Conservation (phyloP, 2,329 filamentous ascomycete species). For the Stromatinia cepivora region DNA sequence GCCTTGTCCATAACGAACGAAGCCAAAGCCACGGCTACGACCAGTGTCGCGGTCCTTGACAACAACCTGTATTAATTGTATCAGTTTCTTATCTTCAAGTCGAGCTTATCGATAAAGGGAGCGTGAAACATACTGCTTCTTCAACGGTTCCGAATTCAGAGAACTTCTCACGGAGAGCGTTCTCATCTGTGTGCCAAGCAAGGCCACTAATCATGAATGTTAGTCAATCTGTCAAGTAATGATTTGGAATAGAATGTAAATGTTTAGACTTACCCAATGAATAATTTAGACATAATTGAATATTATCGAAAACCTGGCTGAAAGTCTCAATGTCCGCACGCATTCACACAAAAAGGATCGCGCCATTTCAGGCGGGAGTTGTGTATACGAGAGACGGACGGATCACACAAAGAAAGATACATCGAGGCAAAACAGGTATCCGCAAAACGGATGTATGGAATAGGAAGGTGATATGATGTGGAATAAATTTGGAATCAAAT, state of each 20-base stretch:
- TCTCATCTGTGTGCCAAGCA: slow-evolving; percentile 96
- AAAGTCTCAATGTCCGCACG: slow-evolving; percentile 45
- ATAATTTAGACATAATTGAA: slow-evolving; percentile 82
- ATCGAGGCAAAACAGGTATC: slow-evolving; percentile 42
- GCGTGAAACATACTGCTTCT: slow-evolving; percentile 76
- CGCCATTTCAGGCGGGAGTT: slow-evolving; percentile 39
- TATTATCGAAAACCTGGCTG: slow-evolving; percentile 39
- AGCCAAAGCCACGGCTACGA: slow-evolving; percentile 95
- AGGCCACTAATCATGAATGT: slow-evolving; percentile 67
- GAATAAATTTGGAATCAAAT: slow-evolving; percentile 24
- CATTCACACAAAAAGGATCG: slow-evolving; percentile 39
- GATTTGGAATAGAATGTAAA: not conserved
- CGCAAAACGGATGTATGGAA: slow-evolving; percentile 38
- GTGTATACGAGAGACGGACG: slow-evolving; percentile 38
- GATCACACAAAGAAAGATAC: slow-evolving; percentile 43
- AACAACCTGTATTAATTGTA: slow-evolving; percentile 65
- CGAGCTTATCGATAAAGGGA: slow-evolving; percentile 19
- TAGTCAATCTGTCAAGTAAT: slow-evolving; percentile 15
- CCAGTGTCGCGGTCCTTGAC: slow-evolving; percentile 97
- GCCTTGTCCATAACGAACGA: slow-evolving; percentile 77
- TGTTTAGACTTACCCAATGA: slow-evolving; percentile 73
- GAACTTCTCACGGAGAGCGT: slow-evolving; percentile 84
- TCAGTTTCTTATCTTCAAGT: slow-evolving; percentile 30
- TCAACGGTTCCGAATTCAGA: slow-evolving; percentile 87
- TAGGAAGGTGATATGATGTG: slow-evolving; percentile 37